These are phyloP conservation scores for Solanum aculeatissimum DNA, from an alignment of 305 asterid species.

Conservation along the genomic window DNA sequence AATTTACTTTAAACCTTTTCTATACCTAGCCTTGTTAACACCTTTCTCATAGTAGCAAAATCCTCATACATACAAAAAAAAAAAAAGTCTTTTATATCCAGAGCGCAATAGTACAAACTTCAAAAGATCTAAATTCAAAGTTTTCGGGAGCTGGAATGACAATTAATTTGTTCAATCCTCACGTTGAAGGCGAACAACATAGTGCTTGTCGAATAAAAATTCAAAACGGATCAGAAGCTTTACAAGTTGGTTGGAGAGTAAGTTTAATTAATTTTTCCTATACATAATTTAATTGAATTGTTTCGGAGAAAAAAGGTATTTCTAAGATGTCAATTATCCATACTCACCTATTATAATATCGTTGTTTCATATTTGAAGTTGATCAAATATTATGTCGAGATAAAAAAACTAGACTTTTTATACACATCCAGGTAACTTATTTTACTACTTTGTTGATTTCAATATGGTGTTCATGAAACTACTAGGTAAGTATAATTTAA, in stretches of 20 bases:
- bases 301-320: not conserved
- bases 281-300: not conserved
- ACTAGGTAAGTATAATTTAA: too few relatives aligned
- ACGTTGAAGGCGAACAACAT: not conserved
- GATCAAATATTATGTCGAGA: not conserved
- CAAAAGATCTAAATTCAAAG: not conserved
- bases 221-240: not conserved
- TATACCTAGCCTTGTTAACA: not conserved
- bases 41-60: not conserved
- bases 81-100: not conserved
- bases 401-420: not conserved
- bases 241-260: not conserved
- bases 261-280: not conserved
- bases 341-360: not conserved
- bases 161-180: not conserved
- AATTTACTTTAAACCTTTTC: not conserved
- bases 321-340: not conserved
- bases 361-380: not conserved
- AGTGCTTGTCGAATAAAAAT: not conserved
- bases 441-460: not conserved
- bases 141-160: not conserved
- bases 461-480: not conserved
- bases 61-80: not conserved
- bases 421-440: not conserved
- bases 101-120: not conserved